These are phyloP conservation scores for Fusarium sp. DNA, from an alignment of 2,329 filamentous ascomycete species.

Conservation along the genomic window DNA sequence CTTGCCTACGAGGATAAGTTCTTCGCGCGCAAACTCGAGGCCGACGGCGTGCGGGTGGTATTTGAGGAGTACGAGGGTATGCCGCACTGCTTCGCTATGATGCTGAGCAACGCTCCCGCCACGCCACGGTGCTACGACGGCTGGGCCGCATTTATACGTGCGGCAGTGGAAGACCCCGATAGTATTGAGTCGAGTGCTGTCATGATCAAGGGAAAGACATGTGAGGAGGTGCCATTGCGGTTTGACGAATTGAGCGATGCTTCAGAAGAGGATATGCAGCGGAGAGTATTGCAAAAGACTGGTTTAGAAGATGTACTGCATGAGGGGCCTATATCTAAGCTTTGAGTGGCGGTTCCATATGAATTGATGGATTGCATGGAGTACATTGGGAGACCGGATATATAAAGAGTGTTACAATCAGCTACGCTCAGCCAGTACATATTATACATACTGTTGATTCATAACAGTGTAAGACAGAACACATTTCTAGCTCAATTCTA, in stretches of 20 bases:
- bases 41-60: conserved; percentile 70
- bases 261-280: conserved; percentile 58
- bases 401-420: neutral
- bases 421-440: neutral
- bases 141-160: conserved; percentile 69
- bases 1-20: conserved; percentile 76
- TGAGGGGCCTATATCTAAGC: conserved; percentile 46
- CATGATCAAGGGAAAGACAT: conserved; percentile 63
- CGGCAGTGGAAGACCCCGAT: conserved; percentile 54
- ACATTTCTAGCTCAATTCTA: neutral
- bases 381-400: neutral
- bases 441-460: neutral
- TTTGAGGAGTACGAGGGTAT: conserved; percentile 84
- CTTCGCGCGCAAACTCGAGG: conserved; percentile 67
- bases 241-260: conserved; percentile 60
- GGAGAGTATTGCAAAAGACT: conserved; percentile 53
- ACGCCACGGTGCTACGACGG: conserved; percentile 66
- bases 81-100: conserved; percentile 79
- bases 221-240: conserved; percentile 62
- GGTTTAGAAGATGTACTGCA: conserved; percentile 25
- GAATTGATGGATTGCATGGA: neutral
- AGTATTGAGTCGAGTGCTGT: conserved; percentile 58
- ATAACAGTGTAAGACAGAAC: neutral
- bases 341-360: conserved; percentile 41
- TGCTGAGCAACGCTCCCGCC: conserved; percentile 63